Conservation (phyloP, 1,284 basidiomycete genomes). For the Apiotrichum laibachii region DNA sequence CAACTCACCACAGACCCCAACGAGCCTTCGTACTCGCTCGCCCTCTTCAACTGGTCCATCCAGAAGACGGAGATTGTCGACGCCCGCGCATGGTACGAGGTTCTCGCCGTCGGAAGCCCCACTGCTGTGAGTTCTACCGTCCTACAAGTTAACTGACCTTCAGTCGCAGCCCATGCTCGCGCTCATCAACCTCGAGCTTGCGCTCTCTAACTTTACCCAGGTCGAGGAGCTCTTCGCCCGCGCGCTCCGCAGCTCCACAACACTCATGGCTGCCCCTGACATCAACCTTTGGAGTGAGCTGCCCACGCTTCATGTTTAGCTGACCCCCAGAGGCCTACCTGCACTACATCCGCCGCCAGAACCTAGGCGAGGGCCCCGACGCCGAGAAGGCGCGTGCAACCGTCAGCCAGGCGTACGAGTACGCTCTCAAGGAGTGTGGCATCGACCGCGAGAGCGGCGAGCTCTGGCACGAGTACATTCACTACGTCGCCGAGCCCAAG, state of each 20-base stretch:
- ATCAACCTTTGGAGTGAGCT: slow-evolving; percentile 51
- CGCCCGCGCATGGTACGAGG: slow-evolving; percentile 48
- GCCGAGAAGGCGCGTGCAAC: slow-evolving; percentile 63
- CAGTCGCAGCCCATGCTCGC: slow-evolving; percentile 45
- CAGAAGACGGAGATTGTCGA: slow-evolving; percentile 47
- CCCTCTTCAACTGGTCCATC: slow-evolving; percentile 52
- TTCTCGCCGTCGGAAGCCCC: slow-evolving; percentile 41
- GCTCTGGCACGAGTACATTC: slow-evolving; percentile 67
- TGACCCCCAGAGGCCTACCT: slow-evolving; percentile 46
- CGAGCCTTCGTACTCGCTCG: slow-evolving; percentile 32
- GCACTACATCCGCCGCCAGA: slow-evolving; percentile 52
- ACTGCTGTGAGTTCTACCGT: slow-evolving; percentile 37
- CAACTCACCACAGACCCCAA: slow-evolving; percentile 31
- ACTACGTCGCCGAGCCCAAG: slow-evolving; percentile 76
- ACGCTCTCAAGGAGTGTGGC: slow-evolving; percentile 84
- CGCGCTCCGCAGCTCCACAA: slow-evolving; percentile 42
- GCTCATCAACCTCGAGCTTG: slow-evolving; percentile 50
- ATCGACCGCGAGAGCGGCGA: slow-evolving; percentile 60
- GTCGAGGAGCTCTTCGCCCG: slow-evolving; percentile 48
- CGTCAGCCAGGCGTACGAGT: slow-evolving; percentile 89
- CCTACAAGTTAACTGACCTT: neutral
- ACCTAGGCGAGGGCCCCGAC: slow-evolving; percentile 40
- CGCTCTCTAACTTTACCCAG: slow-evolving; percentile 45
- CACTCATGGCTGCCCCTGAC: slow-evolving; percentile 47
- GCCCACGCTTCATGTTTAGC: neutral